Percentiles rank a stretch among this genome's conserved stretches.
Evolutionary conservation across 768 basidiomycete genomes (phyloP).

Genomic region (Collybiopsis confluens): DNA sequence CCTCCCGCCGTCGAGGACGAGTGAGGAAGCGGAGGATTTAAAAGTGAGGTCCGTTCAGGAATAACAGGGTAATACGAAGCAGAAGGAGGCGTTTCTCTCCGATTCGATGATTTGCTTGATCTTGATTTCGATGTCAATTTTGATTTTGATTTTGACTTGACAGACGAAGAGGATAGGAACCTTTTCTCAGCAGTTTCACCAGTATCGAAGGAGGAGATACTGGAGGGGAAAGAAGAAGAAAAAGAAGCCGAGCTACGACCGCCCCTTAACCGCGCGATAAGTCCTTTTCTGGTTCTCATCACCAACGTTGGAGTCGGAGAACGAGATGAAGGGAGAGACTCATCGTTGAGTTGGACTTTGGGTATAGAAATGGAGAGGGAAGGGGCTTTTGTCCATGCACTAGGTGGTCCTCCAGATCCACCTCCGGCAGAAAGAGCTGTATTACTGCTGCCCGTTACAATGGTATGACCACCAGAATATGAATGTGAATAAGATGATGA

Average conservation of each 20-base stretch:
- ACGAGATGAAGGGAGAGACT: background rate
- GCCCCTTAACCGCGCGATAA: slow-evolving; percentile 2
- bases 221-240: no score
- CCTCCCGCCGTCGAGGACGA: background rate
- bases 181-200: no score
- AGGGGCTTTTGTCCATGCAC: background rate
- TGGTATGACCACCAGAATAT: background rate
- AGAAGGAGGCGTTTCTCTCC: background rate
- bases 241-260: slow-evolving; percentile 2
- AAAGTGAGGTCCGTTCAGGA: background rate
- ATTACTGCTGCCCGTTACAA: no score
- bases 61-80: slow-evolving; percentile 2
- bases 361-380: background rate
- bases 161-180: no score
- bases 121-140: no score
- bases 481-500: slow-evolving; percentile 5
- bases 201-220: background rate
- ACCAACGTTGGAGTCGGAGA: background rate
- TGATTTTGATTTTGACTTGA: no score
- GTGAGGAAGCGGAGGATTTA: slow-evolving; percentile 1
- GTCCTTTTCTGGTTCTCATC: background rate
- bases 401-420: background rate
- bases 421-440: no score
- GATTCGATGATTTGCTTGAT: no score
- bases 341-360: background rate